phyloP scores from a whole-genome alignment of 2,329 filamentous ascomycete genomes.

The Penicillium psychrosexuale region DNA sequence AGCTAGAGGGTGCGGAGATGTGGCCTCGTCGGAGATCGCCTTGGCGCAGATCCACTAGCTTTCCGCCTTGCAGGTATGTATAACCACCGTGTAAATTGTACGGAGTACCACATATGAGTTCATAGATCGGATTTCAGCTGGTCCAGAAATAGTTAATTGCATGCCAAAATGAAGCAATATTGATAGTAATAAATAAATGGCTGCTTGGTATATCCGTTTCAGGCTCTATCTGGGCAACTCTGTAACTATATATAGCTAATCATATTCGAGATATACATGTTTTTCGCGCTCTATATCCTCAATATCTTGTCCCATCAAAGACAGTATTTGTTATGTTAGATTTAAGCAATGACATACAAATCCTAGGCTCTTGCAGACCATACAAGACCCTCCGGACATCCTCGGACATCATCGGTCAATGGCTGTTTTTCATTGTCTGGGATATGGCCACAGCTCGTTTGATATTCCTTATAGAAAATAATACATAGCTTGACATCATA shows the following conservation, averaged over 20 bases:
- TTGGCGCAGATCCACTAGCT: slow-evolving; percentile 6
- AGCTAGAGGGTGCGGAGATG: slow-evolving; percentile 18
- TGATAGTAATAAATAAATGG: background rate
- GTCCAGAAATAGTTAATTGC: background rate
- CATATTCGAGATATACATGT: background rate
- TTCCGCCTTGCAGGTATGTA: background rate
- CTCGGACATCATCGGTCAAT: background rate
- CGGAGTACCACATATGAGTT: background rate
- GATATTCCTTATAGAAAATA: too few species aligned
- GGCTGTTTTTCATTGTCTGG: background rate
- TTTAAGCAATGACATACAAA: background rate
- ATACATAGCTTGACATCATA: background rate
- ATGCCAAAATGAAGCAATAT: background rate
- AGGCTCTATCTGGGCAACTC: background rate
- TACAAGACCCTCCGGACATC: background rate
- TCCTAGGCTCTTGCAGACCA: background rate
- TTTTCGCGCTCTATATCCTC: background rate
- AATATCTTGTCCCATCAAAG: background rate
- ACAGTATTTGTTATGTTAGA: background rate
- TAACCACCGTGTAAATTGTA: background rate
- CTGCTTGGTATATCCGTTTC: background rate
- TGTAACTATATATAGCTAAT: background rate
- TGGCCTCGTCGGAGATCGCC: slow-evolving; percentile 17
- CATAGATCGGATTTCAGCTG: background rate
- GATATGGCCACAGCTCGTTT: background rate